phyloP scores from a whole-genome alignment of 2,329 filamentous ascomycete species.

The Colletotrichum cuscutae region DNA sequence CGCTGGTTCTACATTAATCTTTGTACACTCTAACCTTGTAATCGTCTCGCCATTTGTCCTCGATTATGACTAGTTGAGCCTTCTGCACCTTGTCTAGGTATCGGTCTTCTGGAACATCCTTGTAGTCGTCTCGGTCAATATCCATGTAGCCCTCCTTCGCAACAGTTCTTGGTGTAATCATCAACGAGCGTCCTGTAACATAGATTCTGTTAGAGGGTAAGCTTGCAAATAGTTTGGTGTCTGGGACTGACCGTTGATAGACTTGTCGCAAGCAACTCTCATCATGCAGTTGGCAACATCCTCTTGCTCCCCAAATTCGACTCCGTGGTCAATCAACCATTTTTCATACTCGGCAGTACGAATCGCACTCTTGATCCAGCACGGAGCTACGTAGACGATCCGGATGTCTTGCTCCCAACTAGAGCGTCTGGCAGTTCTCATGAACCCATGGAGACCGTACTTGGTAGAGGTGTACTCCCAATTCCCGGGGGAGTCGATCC shows the following conservation, averaged over 20 bases:
- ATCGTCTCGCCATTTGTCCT: constrained; percentile 49
- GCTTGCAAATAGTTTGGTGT: background rate
- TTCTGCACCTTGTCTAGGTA: constrained; percentile 51
- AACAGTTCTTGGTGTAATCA: constrained; percentile 50
- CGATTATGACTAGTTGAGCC: constrained; percentile 52
- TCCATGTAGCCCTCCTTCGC: constrained; percentile 53
- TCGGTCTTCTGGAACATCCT: constrained; percentile 43
- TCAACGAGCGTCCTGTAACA: constrained; percentile 44
- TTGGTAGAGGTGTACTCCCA: constrained; percentile 55
- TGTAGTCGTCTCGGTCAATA: constrained; percentile 49
- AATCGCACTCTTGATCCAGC: constrained; percentile 50
- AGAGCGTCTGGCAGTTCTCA: constrained; percentile 50
- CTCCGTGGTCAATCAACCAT: constrained; percentile 45
- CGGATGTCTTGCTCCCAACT: constrained; percentile 54
- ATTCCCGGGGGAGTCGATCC: constrained; percentile 55
- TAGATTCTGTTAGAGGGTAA: background rate
- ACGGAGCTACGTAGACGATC: constrained; percentile 58
- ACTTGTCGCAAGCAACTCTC: constrained; percentile 44
- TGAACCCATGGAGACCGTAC: constrained; percentile 55
- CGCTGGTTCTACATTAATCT: background rate
- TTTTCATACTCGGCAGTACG: constrained; percentile 39
- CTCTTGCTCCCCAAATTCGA: constrained; percentile 51
- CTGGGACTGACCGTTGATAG: constrained; percentile 29
- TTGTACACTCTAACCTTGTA: background rate
- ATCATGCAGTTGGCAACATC: constrained; percentile 47